Conservation (phyloP, 805 yeast genomes). For the Starmerella stigmatis region DNA sequence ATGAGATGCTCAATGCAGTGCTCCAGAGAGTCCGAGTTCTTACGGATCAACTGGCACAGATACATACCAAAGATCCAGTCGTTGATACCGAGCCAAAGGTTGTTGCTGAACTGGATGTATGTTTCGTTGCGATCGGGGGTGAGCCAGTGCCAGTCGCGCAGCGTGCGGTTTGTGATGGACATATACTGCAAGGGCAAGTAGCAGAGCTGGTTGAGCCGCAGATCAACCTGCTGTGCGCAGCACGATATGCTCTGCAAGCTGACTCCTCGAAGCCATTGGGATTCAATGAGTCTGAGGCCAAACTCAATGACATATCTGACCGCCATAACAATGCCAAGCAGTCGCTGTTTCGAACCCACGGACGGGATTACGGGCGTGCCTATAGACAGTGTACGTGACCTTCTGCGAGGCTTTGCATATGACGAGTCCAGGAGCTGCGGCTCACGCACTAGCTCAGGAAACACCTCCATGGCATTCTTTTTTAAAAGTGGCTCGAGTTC, state of each 20-base stretch:
- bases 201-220: conserved; percentile 63
- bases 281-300: conserved; percentile 28
- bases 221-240: conserved; percentile 70
- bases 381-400: conserved; percentile 24
- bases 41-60: conserved; percentile 37
- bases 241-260: conserved; percentile 36
- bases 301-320: conserved; percentile 29
- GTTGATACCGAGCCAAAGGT: conserved; percentile 76
- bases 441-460: conserved; percentile 22
- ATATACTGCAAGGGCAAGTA: conserved; percentile 71
- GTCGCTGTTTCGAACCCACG: conserved; percentile 6
- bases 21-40: conserved; percentile 23
- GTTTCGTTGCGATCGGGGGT: conserved; percentile 36
- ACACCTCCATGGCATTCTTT: conserved; percentile 24
- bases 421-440: conserved; percentile 8
- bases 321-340: conserved; percentile 22
- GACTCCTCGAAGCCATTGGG: conserved; percentile 19
- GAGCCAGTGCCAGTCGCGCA: conserved; percentile 31
- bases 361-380: conserved; percentile 8
- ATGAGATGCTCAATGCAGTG: conserved; percentile 27
- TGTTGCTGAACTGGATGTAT: conserved; percentile 63
- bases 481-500: conserved; percentile 29
- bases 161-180: conserved; percentile 38
- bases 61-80: conserved; percentile 69
- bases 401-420: conserved; percentile 2